Percentiles rank a stretch among this genome's conserved stretches.
Evolutionary conservation across 2,329 filamentous ascomycete genomes (phyloP).

Genomic region (Ilyonectria destructans): DNA sequence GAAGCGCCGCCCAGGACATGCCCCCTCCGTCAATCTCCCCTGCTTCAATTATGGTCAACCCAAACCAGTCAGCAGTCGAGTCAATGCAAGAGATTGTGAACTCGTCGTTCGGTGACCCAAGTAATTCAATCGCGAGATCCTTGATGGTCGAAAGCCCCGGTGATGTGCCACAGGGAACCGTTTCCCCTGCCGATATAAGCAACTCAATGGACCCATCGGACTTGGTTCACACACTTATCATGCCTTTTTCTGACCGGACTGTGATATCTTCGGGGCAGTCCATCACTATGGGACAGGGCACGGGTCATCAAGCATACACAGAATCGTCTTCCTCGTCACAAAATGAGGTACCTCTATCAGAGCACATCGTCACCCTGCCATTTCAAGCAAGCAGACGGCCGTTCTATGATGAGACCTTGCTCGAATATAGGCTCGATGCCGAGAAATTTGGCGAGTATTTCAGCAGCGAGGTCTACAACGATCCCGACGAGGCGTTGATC

Average conservation of each 20-base stretch:
- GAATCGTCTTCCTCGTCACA: slow-evolving; percentile 39
- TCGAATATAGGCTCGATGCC: slow-evolving; percentile 61
- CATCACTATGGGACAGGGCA: slow-evolving; percentile 48
- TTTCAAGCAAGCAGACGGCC: slow-evolving; percentile 69
- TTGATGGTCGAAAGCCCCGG: slow-evolving; percentile 41
- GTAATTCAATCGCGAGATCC: slow-evolving; percentile 36
- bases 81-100: slow-evolving; percentile 42
- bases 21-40: slow-evolving; percentile 48
- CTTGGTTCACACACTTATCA: slow-evolving; percentile 37
- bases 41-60: slow-evolving; percentile 47
- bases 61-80: slow-evolving; percentile 41
- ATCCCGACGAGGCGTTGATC: slow-evolving; percentile 59
- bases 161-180: slow-evolving; percentile 50
- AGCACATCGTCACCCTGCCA: slow-evolving; percentile 71
- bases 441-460: slow-evolving; percentile 63
- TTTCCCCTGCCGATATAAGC: slow-evolving; percentile 59
- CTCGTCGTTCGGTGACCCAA: slow-evolving; percentile 39
- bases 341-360: slow-evolving; percentile 41
- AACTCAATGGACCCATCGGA: slow-evolving; percentile 48
- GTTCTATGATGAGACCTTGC: slow-evolving; percentile 67
- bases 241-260: slow-evolving; percentile 42
- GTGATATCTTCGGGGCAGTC: slow-evolving; percentile 40
- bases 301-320: slow-evolving; percentile 44
- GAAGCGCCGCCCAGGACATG: slow-evolving; percentile 37
- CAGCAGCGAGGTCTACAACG: slow-evolving; percentile 55